A percentile compares a stretch with the other conserved stretches of the same genome.
Conservation (phyloP, 441 rosid genomes). For the Mallotus repandus region DNA sequence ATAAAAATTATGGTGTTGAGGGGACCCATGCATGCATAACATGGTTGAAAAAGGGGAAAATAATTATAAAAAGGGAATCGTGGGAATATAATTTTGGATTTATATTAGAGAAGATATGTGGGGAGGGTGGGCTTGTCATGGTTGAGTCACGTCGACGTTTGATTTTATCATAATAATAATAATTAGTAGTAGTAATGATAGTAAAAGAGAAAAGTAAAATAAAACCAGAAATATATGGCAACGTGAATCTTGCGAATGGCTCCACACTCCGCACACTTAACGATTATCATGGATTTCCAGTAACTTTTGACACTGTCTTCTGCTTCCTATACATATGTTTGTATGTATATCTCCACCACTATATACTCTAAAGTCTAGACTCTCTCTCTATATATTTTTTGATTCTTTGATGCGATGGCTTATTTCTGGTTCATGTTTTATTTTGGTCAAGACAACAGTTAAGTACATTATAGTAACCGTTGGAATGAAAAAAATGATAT, state of each 20-base stretch:
- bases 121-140: conserved; percentile 36
- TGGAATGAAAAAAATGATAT: too few species aligned
- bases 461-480: not conserved
- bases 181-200: too few species aligned
- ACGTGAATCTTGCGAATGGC: conserved; percentile 11
- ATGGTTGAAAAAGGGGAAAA: not conserved
- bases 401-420: conserved; percentile 9
- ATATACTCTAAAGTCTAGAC: not conserved
- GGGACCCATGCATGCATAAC: conserved; percentile 30
- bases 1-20: not conserved
- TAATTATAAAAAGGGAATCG: not conserved
- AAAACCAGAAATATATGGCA: not conserved
- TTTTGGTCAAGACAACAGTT: conserved; percentile 1
- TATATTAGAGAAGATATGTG: not conserved
- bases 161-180: conserved; percentile 20
- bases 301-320: conserved; percentile 1
- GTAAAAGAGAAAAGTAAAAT: too few species aligned
- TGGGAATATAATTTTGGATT: conserved; percentile 26
- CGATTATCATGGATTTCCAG: not conserved
- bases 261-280: not conserved
- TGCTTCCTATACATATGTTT: not conserved
- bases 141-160: conserved; percentile 63
- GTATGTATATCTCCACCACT: not conserved
- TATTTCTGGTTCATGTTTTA: not conserved
- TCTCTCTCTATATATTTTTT: not conserved